A percentile compares a stretch with the other conserved stretches of the same genome.
phyloP scores from a whole-genome alignment of 257 asterid genomes.

The Avicennia marina region DNA sequence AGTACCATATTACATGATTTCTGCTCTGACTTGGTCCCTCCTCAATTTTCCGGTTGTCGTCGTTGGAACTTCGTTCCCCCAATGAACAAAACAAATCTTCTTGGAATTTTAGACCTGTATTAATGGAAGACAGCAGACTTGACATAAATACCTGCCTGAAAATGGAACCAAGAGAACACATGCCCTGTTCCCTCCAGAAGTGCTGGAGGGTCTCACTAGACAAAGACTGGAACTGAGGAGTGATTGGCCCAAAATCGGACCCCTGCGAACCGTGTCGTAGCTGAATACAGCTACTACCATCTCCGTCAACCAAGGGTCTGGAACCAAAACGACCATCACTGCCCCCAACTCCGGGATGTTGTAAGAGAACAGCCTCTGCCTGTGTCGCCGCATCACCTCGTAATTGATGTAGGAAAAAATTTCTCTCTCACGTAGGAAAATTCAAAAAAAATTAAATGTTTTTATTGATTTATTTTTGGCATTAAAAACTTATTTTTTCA shows the following conservation, averaged over 20 bases:
- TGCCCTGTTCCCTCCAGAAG: slow-evolving; percentile 74
- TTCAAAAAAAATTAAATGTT: too few species aligned
- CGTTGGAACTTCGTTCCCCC: slow-evolving; percentile 59
- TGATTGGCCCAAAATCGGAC: slow-evolving; percentile 35
- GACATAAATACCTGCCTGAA: neutral
- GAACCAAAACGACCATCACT: too few species aligned
- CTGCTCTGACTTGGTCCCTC: slow-evolving; percentile 58
- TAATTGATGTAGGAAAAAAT: too few species aligned
- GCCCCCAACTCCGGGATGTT: too few species aligned
- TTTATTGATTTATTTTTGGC: too few species aligned
- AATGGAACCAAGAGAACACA: neutral
- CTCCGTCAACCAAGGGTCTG: too few species aligned
- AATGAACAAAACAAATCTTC: slow-evolving; percentile 38
- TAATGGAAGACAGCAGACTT: neutral
- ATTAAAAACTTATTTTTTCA: too few species aligned
- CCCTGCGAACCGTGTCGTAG: slow-evolving; percentile 61
- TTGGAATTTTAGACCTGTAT: slow-evolving; percentile 79
- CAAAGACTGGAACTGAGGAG: slow-evolving; percentile 25
- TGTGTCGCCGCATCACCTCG: too few species aligned
- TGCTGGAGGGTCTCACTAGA: slow-evolving; percentile 50
- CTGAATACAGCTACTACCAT: slow-evolving; percentile 16
- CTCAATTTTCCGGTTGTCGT: slow-evolving; percentile 77
- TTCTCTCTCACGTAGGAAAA: too few species aligned
- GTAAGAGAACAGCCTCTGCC: too few species aligned
- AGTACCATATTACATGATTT: too few species aligned